phyloP scores from a whole-genome alignment of 2,329 filamentous ascomycete species.

The Fusarium humuli region DNA sequence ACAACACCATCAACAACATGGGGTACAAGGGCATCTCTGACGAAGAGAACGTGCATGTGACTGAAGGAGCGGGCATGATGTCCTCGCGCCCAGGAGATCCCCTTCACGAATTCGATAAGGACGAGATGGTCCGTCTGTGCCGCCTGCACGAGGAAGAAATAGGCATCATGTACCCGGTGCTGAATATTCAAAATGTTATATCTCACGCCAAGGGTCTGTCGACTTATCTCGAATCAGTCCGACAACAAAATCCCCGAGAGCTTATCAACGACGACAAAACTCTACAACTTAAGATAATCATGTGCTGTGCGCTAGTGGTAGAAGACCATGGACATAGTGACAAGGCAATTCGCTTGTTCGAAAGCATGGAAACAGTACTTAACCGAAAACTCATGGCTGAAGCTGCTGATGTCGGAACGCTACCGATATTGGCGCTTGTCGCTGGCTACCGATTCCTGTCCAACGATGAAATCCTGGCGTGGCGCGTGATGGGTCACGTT shows the following conservation, averaged over 20 bases:
- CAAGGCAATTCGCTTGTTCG: slow-evolving; percentile 77
- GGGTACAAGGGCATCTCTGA: slow-evolving; percentile 78
- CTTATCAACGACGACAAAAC: slow-evolving; percentile 65
- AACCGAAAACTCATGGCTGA: slow-evolving; percentile 73
- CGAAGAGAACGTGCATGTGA: slow-evolving; percentile 65
- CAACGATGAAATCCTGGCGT: slow-evolving; percentile 87
- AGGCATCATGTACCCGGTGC: slow-evolving; percentile 89
- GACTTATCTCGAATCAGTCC: slow-evolving; percentile 73
- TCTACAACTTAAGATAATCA: slow-evolving; percentile 82
- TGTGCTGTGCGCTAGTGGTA: slow-evolving; percentile 81
- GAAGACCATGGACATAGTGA: slow-evolving; percentile 84
- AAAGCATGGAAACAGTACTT: slow-evolving; percentile 77
- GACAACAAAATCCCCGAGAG: slow-evolving; percentile 50
- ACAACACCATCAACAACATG: slow-evolving; percentile 88
- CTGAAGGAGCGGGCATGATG: slow-evolving; percentile 36
- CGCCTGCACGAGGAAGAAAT: slow-evolving; percentile 89
- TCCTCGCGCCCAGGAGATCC: slow-evolving; percentile 70
- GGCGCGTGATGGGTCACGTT: slow-evolving; percentile 87
- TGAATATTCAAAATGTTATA: slow-evolving; percentile 79
- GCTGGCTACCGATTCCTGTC: slow-evolving; percentile 83
- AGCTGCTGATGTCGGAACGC: slow-evolving; percentile 58
- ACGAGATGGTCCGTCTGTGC: slow-evolving; percentile 84
- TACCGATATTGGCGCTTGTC: slow-evolving; percentile 65
- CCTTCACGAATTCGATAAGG: slow-evolving; percentile 80
- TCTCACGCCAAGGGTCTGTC: slow-evolving; percentile 77